A percentile compares a stretch with the other conserved stretches of the same genome.
Evolutionary conservation across 768 basidiomycete species (phyloP).

Genomic region (Mycena capillaripes): DNA sequence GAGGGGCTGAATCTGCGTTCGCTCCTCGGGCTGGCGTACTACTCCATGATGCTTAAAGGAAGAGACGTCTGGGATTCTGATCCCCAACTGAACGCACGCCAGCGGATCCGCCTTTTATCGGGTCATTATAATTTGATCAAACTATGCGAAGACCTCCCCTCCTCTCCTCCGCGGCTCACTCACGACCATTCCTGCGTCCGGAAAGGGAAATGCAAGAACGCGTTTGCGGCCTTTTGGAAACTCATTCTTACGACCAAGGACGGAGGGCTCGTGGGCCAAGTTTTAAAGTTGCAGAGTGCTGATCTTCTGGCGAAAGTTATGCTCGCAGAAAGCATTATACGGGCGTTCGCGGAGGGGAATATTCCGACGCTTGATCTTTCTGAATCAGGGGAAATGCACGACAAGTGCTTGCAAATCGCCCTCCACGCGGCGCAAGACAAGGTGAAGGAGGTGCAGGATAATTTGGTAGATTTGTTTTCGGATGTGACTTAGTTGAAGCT

Average conservation of each 20-base stretch:
- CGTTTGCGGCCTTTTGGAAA: conserved; percentile 63
- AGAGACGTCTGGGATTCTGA: conserved; percentile 64
- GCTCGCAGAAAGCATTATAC: conserved; percentile 62
- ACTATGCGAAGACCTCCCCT: conserved; percentile 59
- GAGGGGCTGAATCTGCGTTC: conserved; percentile 62
- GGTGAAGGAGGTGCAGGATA: conserved; percentile 62
- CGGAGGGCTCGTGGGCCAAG: conserved; percentile 43
- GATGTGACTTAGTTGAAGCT: conserved; percentile 49
- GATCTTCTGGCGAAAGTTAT: conserved; percentile 62
- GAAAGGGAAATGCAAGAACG: conserved; percentile 58
- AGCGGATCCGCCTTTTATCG: conserved; percentile 65
- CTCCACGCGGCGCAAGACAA: conserved; percentile 57
- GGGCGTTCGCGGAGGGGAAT: conserved; percentile 59
- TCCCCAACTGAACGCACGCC: conserved; percentile 58
- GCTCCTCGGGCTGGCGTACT: conserved; percentile 65
- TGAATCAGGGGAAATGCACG: conserved; percentile 53
- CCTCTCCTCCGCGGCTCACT: conserved; percentile 55
- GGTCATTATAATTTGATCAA: conserved; percentile 65
- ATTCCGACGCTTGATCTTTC: conserved; percentile 55
- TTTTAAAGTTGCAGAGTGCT: conserved; percentile 56
- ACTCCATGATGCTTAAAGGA: conserved; percentile 66
- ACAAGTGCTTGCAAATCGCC: conserved; percentile 59
- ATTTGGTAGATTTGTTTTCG: conserved; percentile 61
- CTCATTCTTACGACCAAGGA: conserved; percentile 54
- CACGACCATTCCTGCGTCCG: conserved; percentile 59